A percentile compares a stretch with the other conserved stretches of the same genome.
Conservation (phyloP, 306 rosid genomes). For the Lithocarpus polystachyus region DNA sequence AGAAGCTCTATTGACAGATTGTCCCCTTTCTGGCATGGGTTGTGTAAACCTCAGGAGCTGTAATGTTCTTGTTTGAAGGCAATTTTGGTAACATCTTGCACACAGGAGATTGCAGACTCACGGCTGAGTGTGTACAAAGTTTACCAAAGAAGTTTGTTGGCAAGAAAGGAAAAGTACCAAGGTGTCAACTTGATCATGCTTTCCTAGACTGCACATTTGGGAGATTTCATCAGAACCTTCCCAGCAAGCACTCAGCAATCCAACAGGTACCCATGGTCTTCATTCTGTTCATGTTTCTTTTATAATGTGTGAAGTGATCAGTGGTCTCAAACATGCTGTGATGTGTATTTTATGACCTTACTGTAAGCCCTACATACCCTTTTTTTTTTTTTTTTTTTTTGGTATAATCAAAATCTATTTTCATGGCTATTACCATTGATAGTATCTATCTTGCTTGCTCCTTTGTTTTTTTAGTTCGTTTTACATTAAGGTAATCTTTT, state of each 20-base stretch:
- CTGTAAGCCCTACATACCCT: neutral
- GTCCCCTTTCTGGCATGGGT: conserved; percentile 33
- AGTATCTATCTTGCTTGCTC: no score
- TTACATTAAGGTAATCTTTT: no score
- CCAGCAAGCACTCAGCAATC: conserved; percentile 56
- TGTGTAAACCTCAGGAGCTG: conserved; percentile 56
- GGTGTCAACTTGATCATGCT: conserved; percentile 52
- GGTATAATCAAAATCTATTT: neutral
- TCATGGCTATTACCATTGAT: no score
- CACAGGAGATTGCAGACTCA: conserved; percentile 88
- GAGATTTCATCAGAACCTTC: conserved; percentile 46
- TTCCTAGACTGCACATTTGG: conserved; percentile 21
- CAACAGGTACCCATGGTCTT: conserved; percentile 39
- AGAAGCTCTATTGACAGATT: conserved; percentile 33
- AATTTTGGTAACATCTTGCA: conserved; percentile 66
- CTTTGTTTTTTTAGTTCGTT: no score
- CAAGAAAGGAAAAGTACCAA: conserved; percentile 52
- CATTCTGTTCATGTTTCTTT: neutral
- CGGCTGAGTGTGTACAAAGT: conserved; percentile 53
- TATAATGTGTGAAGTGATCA: no score
- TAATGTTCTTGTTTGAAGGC: conserved; percentile 87
- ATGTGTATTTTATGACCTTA: neutral
- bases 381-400: neutral
- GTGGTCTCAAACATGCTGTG: neutral
- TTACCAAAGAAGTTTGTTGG: conserved; percentile 64